phyloP scores from a whole-genome alignment of 306 rosid species.

The Sicyos edulis region DNA sequence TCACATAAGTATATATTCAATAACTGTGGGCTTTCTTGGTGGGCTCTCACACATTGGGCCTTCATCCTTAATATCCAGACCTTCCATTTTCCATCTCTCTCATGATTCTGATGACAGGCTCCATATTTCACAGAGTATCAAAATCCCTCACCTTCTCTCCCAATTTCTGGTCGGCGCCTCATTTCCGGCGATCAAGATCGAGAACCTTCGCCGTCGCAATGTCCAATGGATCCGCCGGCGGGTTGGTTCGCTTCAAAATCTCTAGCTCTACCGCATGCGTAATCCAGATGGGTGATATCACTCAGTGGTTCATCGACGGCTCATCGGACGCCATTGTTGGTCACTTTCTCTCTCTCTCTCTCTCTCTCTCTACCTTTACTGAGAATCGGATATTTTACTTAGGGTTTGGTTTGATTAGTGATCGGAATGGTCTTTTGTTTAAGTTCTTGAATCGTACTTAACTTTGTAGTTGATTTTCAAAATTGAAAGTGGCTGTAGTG shows the following conservation, averaged over 20 bases:
- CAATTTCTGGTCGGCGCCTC: not conserved
- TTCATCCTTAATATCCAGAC: not conserved
- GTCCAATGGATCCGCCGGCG: slow-evolving; percentile 27
- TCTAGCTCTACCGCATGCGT: slow-evolving; percentile 49
- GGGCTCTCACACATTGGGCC: no score
- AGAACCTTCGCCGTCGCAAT: slow-evolving; percentile 26
- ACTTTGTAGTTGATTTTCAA: not conserved
- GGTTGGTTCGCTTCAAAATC: slow-evolving; percentile 50
- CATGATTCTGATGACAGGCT: not conserved
- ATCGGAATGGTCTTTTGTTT: not conserved
- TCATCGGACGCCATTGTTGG: slow-evolving; percentile 74
- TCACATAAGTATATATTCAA: no score
- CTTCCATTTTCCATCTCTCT: not conserved
- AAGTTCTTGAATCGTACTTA: not conserved
- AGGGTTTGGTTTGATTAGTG: slow-evolving; percentile 4
- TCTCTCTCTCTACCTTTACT: not conserved
- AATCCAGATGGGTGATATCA: slow-evolving; percentile 80
- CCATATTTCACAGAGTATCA: not conserved
- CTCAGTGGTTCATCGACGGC: slow-evolving; percentile 72
- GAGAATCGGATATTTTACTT: not conserved
- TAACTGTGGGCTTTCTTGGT: no score
- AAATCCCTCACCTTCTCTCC: slow-evolving; percentile 4
- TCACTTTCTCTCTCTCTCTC: not conserved
- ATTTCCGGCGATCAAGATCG: not conserved
- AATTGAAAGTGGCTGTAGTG: not conserved